These are phyloP conservation scores for Tephrocybe rancida DNA, from an alignment of 768 basidiomycete genomes.

Conservation along the genomic window DNA sequence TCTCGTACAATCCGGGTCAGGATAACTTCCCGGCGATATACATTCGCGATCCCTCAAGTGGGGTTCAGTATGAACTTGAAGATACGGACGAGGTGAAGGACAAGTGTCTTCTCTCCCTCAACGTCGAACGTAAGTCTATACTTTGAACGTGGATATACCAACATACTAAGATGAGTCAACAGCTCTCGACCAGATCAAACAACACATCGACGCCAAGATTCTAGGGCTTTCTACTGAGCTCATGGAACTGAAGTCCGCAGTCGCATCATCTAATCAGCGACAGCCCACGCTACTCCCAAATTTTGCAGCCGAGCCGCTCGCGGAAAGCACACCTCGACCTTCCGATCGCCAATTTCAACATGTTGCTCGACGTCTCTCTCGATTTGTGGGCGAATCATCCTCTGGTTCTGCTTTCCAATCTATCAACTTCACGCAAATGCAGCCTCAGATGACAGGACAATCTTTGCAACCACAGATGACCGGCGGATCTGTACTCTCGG, in stretches of 20 bases:
- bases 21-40: conserved; percentile 97
- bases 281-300: conserved; percentile 48
- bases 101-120: conserved; percentile 85
- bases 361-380: conserved; percentile 74
- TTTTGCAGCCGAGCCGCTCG: conserved; percentile 56
- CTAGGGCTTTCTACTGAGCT: conserved; percentile 83
- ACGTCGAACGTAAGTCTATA: conserved; percentile 85
- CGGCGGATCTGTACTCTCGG: conserved; percentile 72
- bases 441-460: conserved; percentile 69
- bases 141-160: not conserved
- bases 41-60: conserved; percentile 88
- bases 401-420: conserved; percentile 26
- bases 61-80: conserved; percentile 95
- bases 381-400: conserved; percentile 55
- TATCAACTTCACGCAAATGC: conserved; percentile 34
- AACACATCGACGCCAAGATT: conserved; percentile 95
- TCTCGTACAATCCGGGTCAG: conserved; percentile 90
- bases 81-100: conserved; percentile 92
- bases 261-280: conserved; percentile 53
- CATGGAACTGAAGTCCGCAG: conserved; percentile 78
- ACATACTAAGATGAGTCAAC: not conserved
- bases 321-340: conserved; percentile 76
- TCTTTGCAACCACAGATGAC: conserved; percentile 74
- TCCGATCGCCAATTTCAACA: conserved; percentile 75
- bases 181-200: conserved; percentile 99